These are phyloP conservation scores for Moringa oleifera DNA, from an alignment of 345 rosid species.

Conservation along the genomic window DNA sequence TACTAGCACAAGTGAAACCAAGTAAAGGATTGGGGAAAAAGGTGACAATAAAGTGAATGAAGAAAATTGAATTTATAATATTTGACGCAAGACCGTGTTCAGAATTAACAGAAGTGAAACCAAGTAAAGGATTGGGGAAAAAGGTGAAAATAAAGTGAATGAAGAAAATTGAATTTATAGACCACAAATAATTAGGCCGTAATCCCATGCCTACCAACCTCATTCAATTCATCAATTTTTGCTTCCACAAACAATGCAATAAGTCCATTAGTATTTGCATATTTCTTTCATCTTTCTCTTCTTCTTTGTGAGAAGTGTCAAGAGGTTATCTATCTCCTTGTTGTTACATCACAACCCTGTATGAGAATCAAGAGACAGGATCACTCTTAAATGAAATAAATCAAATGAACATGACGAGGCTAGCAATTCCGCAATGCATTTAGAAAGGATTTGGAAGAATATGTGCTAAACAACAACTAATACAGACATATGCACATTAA, in stretches of 20 bases:
- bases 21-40: no score
- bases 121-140: not conserved
- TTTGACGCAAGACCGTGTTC: not conserved
- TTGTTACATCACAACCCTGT: conserved; percentile 89
- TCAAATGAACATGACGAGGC: not conserved
- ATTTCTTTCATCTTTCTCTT: conserved; percentile 92
- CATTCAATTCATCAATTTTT: conserved; percentile 80
- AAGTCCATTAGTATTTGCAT: no score
- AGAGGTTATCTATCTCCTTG: conserved; percentile 80
- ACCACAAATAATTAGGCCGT: not conserved
- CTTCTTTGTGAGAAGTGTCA: conserved; percentile 70
- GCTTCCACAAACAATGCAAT: no score
- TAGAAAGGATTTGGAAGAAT: no score
- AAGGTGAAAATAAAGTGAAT: not conserved
- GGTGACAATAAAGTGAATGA: no score
- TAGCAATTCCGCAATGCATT: not conserved
- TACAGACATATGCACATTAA: no score
- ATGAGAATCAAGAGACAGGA: conserved; percentile 27
- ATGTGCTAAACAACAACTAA: no score
- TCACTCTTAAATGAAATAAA: conserved; percentile 14
- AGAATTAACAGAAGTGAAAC: not conserved
- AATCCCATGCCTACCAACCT: conserved; percentile 41
- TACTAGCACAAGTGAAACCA: no score
- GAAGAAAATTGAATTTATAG: not conserved
- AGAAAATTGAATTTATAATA: no score